Evolutionary conservation across 2,329 filamentous ascomycete genomes (phyloP).

Genomic region (Aspergillus sp.): DNA sequence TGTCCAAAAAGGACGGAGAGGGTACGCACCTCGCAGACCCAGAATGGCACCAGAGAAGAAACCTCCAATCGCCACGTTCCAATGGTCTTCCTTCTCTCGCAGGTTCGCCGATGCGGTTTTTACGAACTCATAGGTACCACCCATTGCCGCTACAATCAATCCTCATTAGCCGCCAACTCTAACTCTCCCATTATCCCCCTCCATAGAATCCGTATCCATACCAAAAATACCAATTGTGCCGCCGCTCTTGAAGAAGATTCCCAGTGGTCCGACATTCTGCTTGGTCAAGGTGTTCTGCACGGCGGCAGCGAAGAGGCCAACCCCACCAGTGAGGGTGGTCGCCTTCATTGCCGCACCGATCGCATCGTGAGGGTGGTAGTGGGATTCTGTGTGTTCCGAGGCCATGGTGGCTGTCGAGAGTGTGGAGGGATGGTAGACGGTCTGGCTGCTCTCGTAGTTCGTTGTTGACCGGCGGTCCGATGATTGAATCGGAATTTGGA

Average conservation of each 20-base stretch:
- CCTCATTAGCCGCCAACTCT: constrained; percentile 6
- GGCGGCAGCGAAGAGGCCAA: constrained; percentile 66
- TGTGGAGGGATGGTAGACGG: constrained; percentile 9
- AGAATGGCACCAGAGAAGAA: constrained; percentile 67
- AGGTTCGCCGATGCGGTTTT: constrained; percentile 74
- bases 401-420: constrained; percentile 41
- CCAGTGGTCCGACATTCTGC: constrained; percentile 72
- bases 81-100: constrained; percentile 72
- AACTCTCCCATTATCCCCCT: not conserved
- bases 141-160: constrained; percentile 55
- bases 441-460: constrained; percentile 17
- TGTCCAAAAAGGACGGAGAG: not conserved
- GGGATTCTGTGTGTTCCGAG: constrained; percentile 39
- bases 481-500: constrained; percentile 21
- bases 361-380: constrained; percentile 69
- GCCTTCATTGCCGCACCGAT: constrained; percentile 60
- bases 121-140: constrained; percentile 71
- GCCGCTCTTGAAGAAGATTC: constrained; percentile 73
- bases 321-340: constrained; percentile 57
- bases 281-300: constrained; percentile 81
- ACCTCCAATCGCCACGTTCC: constrained; percentile 67
- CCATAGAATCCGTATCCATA: constrained; percentile 35
- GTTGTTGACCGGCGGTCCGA: constrained; percentile 1
- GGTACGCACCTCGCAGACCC: constrained; percentile 60
- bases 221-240: constrained; percentile 63